Base-by-base conservation (phyloP, 495 filamentous ascomycete species). In the Annulohypoxylon moriforme region DNA sequence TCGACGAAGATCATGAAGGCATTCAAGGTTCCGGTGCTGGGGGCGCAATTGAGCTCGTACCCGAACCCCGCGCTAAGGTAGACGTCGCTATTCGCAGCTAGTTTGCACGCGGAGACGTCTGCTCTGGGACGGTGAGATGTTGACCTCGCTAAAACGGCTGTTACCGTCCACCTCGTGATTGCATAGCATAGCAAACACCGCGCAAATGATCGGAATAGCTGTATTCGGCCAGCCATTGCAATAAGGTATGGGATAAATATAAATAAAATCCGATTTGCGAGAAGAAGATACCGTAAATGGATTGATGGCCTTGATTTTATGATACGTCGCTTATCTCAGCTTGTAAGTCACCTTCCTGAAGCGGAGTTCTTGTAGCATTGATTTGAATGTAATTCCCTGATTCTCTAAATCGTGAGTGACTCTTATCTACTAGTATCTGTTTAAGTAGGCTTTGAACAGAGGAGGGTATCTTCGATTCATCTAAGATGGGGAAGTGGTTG, bases 1-100 rank as follows among this genome's bases (percentile, higher is more conserved):
- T 79, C 77, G 29, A 79, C 69, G 59, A 79, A 79, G 16, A 79
- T 46, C 77, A 79, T 79, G 72, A 77, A 79, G 20, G 68, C 75
- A 24, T 25, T 67, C n/a, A 79, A 62, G 2, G 73, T 70, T 18
- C 77, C 77, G 5, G 67, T 72, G 50, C 75, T 77, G 9, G 77
- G 77, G 0, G 77, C 77, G 47, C 77, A 79, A 63, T 77, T 77
- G 10, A 67, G 46, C 33, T 75, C 65, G 44, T 70, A 73, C 7
- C 71, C 71, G 53, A 77, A 77, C 11, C 77, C 77, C 0, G 66
- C 57, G 55, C 75, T 77, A 14, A 79, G 71, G 22, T 74, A 71
- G 4, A 76, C 65, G 16, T 60, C 55, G 29, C 56, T 60, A 44
- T 67, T 58, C 0, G 74, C 72, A 0, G 71, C 71, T 3, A 78